phyloP scores from a whole-genome alignment of 768 basidiomycete genomes.

The Leccinum barrowsii region DNA sequence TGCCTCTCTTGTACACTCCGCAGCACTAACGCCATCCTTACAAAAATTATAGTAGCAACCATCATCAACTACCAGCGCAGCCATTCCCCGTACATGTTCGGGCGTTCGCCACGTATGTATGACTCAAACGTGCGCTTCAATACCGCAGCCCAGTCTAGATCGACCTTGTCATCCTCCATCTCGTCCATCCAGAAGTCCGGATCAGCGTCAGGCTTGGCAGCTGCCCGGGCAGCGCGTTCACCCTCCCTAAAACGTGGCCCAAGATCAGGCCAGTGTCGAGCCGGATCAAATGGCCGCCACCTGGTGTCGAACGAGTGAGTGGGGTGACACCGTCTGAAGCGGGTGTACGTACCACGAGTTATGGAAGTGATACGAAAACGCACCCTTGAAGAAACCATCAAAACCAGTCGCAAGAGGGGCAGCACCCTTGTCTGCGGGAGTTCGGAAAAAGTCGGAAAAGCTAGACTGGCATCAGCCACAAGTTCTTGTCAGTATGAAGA shows the following conservation, averaged over 20 bases:
- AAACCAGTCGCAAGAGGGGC: conserved; percentile 83
- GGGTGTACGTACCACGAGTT: conserved; percentile 67
- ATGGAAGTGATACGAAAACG: conserved; percentile 93
- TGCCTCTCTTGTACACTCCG: conserved; percentile 25
- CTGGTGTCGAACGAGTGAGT: conserved; percentile 36
- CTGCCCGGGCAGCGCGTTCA: conserved; percentile 59
- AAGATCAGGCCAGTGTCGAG: conserved; percentile 88
- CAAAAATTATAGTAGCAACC: background rate
- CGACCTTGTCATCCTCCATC: conserved; percentile 52
- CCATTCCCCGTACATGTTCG: conserved; percentile 93
- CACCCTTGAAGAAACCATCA: conserved; percentile 89
- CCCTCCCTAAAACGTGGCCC: conserved; percentile 72
- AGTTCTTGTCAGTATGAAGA: background rate
- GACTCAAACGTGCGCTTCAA: conserved; percentile 94
- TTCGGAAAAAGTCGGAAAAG: conserved; percentile 81
- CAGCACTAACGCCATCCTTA: conserved; percentile 9
- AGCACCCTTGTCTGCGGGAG: conserved; percentile 63
- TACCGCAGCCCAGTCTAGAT: conserved; percentile 84
- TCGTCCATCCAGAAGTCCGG: conserved; percentile 29
- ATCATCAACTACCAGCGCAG: conserved; percentile 18
- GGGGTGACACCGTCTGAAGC: background rate
- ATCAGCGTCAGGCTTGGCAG: conserved; percentile 17
- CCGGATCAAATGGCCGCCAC: conserved; percentile 92
- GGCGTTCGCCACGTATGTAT: conserved; percentile 79
- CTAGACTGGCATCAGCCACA: conserved; percentile 35